Conservation (phyloP, 768 basidiomycete genomes). For the Serendipita vermifera region DNA sequence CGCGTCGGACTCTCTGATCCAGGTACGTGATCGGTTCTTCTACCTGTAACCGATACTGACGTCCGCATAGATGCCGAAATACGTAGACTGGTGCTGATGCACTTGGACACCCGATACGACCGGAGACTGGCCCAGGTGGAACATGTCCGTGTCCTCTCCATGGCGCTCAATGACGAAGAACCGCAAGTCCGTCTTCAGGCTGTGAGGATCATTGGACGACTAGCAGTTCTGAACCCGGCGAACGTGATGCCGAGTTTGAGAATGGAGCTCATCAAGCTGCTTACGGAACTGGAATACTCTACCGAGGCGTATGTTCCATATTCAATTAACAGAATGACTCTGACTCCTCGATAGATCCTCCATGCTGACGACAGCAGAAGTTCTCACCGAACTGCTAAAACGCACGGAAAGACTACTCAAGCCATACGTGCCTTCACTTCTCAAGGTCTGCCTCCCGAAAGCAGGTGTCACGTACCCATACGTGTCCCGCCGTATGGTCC, state of each 20-base stretch:
- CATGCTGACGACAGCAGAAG: constrained; percentile 33
- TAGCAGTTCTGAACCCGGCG: constrained; percentile 35
- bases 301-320: constrained; percentile 26
- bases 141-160: constrained; percentile 35
- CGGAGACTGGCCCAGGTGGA: constrained; percentile 37
- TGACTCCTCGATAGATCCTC: constrained; percentile 11
- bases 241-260: constrained; percentile 37
- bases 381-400: constrained; percentile 32
- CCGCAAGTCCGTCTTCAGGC: constrained; percentile 34
- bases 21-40: constrained; percentile 21
- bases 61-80: constrained; percentile 26
- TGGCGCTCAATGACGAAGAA: constrained; percentile 38
- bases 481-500: constrained; percentile 31
- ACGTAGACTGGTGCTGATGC: constrained; percentile 29
- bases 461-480: constrained; percentile 27
- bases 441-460: constrained; percentile 34
- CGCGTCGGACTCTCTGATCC: constrained; percentile 34
- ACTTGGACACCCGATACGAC: constrained; percentile 34
- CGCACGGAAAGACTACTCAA: constrained; percentile 33
- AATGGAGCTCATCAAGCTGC: constrained; percentile 35
- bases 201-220: constrained; percentile 34
- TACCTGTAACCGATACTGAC: not conserved
- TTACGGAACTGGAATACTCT: constrained; percentile 37
- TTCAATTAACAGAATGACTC: not conserved
- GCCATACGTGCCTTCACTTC: constrained; percentile 33